Percentiles rank a stretch among this genome's conserved stretches.
phyloP scores from a whole-genome alignment of 2,329 filamentous ascomycete species.

The Trematosphaeria pertusa region DNA sequence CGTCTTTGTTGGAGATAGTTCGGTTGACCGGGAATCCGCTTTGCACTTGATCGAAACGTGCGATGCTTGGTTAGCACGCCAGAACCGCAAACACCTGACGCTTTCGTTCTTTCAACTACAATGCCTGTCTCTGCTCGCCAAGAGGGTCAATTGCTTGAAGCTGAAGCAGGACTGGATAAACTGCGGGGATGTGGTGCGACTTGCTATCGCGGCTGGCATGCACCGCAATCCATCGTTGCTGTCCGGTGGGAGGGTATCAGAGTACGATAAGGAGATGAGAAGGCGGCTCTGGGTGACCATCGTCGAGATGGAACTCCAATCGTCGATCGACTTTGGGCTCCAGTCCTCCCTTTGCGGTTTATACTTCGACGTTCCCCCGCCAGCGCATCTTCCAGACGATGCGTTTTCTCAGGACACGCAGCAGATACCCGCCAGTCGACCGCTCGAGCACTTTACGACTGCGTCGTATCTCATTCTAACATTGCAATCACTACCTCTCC shows the following conservation, averaged over 20 bases:
- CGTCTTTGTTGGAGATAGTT: constrained; percentile 53
- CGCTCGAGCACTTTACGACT: constrained; percentile 37
- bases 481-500: constrained; percentile 36
- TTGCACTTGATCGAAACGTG: constrained; percentile 47
- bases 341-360: constrained; percentile 50
- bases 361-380: constrained; percentile 59
- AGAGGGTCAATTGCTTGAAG: constrained; percentile 59
- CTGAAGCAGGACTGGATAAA: constrained; percentile 62
- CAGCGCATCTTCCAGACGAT: constrained; percentile 60
- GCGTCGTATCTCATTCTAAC: constrained; percentile 36
- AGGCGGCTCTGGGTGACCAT: constrained; percentile 65
- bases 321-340: constrained; percentile 63
- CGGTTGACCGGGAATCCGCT: constrained; percentile 49
- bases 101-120: constrained; percentile 59
- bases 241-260: constrained; percentile 38
- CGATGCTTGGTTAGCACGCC: constrained; percentile 51
- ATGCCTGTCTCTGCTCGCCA: constrained; percentile 59
- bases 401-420: constrained; percentile 46
- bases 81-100: constrained; percentile 61
- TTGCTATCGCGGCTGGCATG: constrained; percentile 61
- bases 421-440: constrained; percentile 30
- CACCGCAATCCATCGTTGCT: constrained; percentile 56
- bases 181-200: constrained; percentile 58
- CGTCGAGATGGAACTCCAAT: constrained; percentile 63
- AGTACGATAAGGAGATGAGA: constrained; percentile 61